These are phyloP conservation scores for Globisporangium emineosum DNA, from an alignment of 352 stramenopile species.

Conservation along the genomic window DNA sequence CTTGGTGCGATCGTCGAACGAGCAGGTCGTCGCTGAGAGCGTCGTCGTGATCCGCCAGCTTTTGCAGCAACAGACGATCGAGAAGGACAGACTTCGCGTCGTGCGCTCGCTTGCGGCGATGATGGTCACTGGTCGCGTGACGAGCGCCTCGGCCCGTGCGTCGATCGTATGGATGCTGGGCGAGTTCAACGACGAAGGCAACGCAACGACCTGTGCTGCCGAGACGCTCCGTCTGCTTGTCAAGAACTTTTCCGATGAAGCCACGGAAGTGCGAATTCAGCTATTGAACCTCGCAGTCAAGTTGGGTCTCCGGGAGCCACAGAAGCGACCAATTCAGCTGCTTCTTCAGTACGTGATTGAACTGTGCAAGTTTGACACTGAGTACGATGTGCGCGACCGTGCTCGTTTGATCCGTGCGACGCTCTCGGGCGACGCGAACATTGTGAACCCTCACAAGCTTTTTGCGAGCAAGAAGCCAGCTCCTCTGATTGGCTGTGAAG, in stretches of 20 bases:
- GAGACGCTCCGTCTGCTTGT: constrained; percentile 88
- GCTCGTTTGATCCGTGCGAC: constrained; percentile 82
- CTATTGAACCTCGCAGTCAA: constrained; percentile 93
- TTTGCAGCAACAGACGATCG: constrained; percentile 85
- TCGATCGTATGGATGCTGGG: constrained; percentile 93
- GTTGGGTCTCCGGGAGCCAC: constrained; percentile 70
- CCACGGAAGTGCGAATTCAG: constrained; percentile 86
- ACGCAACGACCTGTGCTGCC: constrained; percentile 59
- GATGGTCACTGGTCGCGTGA: constrained; percentile 69
- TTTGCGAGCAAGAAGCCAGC: constrained; percentile 81
- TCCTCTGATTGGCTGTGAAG: constrained; percentile 67
- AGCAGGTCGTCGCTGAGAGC: constrained; percentile 92
- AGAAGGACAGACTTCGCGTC: constrained; percentile 75
- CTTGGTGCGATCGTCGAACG: constrained; percentile 81
- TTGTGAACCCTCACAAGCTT: constrained; percentile 71
- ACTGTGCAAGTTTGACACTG: constrained; percentile 89
- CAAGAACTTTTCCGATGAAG: constrained; percentile 87
- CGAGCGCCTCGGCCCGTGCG: constrained; percentile 71
- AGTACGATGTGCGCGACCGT: constrained; percentile 92
- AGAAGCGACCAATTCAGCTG: constrained; percentile 68
- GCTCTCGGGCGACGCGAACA: constrained; percentile 49
- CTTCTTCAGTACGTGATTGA: constrained; percentile 91
- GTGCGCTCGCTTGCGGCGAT: constrained; percentile 77
- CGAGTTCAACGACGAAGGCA: constrained; percentile 80
- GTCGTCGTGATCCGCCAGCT: constrained; percentile 95